These are phyloP conservation scores for Colletotrichum graminicola DNA, from an alignment of 2,329 filamentous ascomycete species.

Conservation along the genomic window DNA sequence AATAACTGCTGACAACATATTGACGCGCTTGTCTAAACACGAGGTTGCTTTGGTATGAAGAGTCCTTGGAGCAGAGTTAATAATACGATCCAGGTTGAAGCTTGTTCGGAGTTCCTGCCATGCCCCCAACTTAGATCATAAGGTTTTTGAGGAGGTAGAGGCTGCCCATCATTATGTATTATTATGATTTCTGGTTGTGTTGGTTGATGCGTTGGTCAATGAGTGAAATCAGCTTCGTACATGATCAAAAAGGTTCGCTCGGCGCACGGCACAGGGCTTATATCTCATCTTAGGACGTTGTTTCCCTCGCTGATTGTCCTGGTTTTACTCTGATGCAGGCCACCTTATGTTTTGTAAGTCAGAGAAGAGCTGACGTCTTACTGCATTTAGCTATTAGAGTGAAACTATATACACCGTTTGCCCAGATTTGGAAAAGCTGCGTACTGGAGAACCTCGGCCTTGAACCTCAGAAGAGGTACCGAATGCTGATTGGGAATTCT, in stretches of 20 bases:
- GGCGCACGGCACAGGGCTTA: neutral
- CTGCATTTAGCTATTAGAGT: too few relatives aligned
- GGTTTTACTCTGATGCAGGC: neutral
- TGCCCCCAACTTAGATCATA: neutral
- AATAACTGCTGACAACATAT: too few relatives aligned
- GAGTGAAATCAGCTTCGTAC: slow-evolving; percentile 8
- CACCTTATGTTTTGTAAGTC: neutral
- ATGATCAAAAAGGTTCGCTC: neutral
- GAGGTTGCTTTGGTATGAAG: too few relatives aligned
- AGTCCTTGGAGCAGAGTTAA: neutral
- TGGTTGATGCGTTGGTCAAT: neutral
- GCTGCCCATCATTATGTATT: neutral
- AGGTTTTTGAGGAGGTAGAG: too few relatives aligned
- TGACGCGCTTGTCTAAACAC: neutral
- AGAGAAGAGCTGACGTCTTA: too few relatives aligned
- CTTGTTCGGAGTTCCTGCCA: neutral
- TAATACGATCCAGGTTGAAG: neutral
- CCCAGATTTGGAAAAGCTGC: neutral
- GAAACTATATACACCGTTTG: neutral
- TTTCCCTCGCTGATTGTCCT: neutral
- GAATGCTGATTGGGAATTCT: neutral
- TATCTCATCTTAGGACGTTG: neutral
- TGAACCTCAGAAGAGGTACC: neutral
- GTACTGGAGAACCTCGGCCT: neutral
- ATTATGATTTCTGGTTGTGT: slow-evolving; percentile 1